These are phyloP conservation scores for Xylariales sp. DNA, from an alignment of 2,329 filamentous ascomycete genomes.

Conservation along the genomic window DNA sequence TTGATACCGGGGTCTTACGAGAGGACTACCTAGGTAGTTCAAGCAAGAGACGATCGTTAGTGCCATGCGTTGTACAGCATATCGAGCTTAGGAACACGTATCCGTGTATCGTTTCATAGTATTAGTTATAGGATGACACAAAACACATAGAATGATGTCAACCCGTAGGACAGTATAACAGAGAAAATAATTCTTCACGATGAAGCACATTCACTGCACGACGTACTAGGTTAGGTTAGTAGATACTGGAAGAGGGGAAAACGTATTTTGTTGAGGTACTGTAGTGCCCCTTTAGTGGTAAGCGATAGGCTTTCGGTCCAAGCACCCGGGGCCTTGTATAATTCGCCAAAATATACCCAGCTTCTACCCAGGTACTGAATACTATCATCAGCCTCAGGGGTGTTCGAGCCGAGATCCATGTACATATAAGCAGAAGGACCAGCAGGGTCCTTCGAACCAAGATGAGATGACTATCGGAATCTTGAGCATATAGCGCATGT, in stretches of 20 bases:
- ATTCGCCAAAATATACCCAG: too few species aligned
- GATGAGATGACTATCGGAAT: neutral
- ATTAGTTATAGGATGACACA: neutral
- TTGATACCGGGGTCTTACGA: conserved; percentile 2
- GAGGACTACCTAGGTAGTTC: neutral
- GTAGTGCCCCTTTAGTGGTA: neutral
- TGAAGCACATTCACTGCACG: neutral
- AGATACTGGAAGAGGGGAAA: neutral
- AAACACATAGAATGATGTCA: neutral
- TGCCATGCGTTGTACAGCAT: neutral
- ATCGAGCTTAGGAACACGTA: too few species aligned
- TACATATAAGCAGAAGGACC: neutral
- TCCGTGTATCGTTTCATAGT: too few species aligned
- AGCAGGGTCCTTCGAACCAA: neutral
- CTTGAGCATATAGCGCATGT: neutral
- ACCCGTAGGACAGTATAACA: neutral
- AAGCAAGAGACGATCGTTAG: neutral
- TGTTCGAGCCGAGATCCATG: conserved; percentile 7
- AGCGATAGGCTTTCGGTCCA: neutral
- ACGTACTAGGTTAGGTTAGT: neutral
- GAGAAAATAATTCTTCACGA: neutral
- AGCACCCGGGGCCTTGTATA: neutral
- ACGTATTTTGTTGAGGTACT: conserved; percentile 1
- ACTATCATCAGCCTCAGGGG: conserved; percentile 11
- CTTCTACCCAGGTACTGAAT: neutral